Evolutionary conservation across 179 eudicot species (phyloP).

Genomic region (Silene vulgaris): DNA sequence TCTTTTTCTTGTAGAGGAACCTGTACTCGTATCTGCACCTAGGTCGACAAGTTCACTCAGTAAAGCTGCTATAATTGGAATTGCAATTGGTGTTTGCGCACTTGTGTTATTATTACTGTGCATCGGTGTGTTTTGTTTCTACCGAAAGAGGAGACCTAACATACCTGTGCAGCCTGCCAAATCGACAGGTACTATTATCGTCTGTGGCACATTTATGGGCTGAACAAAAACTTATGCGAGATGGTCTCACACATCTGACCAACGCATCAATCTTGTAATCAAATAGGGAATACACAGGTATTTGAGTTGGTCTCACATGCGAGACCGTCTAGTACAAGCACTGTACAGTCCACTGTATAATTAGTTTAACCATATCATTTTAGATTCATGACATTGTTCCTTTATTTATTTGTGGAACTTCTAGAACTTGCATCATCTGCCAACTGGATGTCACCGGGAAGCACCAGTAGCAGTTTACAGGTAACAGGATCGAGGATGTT

Average conservation of each 20-base stretch:
- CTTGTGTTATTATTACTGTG: constrained; percentile 41
- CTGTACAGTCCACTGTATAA: background rate
- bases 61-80: constrained; percentile 40
- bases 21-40: background rate
- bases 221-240: no score
- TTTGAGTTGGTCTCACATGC: no score
- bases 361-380: background rate
- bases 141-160: constrained; percentile 44
- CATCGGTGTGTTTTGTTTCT: constrained; percentile 44
- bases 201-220: no score
- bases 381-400: background rate
- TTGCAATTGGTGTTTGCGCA: constrained; percentile 46
- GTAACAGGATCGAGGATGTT: constrained; percentile 66
- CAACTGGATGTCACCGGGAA: constrained; percentile 55
- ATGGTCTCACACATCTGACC: no score
- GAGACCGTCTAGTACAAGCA: no score
- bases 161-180: constrained; percentile 35
- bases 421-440: constrained; percentile 36
- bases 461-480: constrained; percentile 51
- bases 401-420: constrained; percentile 8
- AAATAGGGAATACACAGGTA: no score
- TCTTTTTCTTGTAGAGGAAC: constrained; percentile 16
- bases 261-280: no score
- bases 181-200: constrained; percentile 42
- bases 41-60: constrained; percentile 25